Base-by-base conservation (phyloP, 805 yeast species). In the Hemisphaericaspora nanyangensis region DNA sequence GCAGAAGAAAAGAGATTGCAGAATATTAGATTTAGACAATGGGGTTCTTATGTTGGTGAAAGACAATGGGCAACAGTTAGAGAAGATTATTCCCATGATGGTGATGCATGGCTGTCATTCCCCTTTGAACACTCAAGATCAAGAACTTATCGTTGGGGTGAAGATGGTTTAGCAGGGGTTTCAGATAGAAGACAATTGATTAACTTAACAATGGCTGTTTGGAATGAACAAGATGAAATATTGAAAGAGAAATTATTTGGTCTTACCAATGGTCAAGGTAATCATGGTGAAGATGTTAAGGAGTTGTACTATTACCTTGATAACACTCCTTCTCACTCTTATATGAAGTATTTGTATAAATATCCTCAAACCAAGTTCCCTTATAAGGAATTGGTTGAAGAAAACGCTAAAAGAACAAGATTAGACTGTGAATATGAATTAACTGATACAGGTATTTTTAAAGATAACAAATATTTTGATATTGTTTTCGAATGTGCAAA, bases 231-330 rank as follows among this genome's bases (percentile, higher is more conserved):
- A 49, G 97, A 89, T 62, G 80, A 77, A 31, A 76, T 87, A 49
- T 71, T 89, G 59, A 89, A 89, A 61, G 97, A 89, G 57, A 81
- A 87, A 47, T 70, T 85, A 45, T 89, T 82, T 60, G 97, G 97
- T 2, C 74, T 88, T 29, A 88, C 96, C 19, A 95, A 95, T 37
- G 88, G 86, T 11, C 90, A 89, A 58, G 97, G 96, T 10, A 90
- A 90, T 59, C 97, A 89, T 60, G 97, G 97, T 40, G 97, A 89
- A 58, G 97, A 89, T 59, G 96, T 87, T 44, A 89, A 89, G 64
- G 95, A 85, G 55, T 60, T 81, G 48, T 85, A 85, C 58, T 89
- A 79, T 57, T 88, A 89, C 55, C 71, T 89, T 44, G 97, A 89
- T 64, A 89, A 87, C 63, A 85, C 95, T 10, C 97, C 97, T 6